phyloP scores from a whole-genome alignment of 495 filamentous ascomycete genomes.

The Hypomontagnella monticulosa region DNA sequence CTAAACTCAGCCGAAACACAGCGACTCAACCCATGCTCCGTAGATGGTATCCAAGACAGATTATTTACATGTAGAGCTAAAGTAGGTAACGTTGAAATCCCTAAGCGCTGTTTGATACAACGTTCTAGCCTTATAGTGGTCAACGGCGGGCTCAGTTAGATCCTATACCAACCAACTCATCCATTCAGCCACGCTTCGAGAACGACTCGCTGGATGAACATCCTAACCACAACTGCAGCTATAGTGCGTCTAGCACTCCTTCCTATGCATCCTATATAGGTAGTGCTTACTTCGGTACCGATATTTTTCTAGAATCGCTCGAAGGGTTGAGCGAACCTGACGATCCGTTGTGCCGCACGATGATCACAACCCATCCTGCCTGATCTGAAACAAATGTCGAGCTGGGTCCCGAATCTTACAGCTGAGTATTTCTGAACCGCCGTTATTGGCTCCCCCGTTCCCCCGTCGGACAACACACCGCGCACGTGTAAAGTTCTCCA shows the following conservation, averaged over 20 bases:
- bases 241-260: constrained; percentile 22
- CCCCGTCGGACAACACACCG: constrained; percentile 9
- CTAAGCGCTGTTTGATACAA: constrained; percentile 7
- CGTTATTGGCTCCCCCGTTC: constrained; percentile 4
- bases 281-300: constrained; percentile 20
- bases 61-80: constrained; percentile 12
- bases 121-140: constrained; percentile 4
- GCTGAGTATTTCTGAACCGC: constrained; percentile 5
- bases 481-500: neutral
- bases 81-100: constrained; percentile 17
- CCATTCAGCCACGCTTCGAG: constrained; percentile 8
- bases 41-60: constrained; percentile 14
- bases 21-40: constrained; percentile 8
- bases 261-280: constrained; percentile 17
- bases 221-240: constrained; percentile 14
- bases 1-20: constrained; percentile 14
- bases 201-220: constrained; percentile 1
- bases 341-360: constrained; percentile 20
- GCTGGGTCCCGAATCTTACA: constrained; percentile 24
- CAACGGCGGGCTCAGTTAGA: neutral
- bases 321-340: constrained; percentile 4
- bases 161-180: constrained; percentile 5
- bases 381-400: constrained; percentile 29
- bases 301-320: constrained; percentile 35
- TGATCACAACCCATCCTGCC: constrained; percentile 18